Evolutionary conservation across 2,329 filamentous ascomycete species (phyloP).

Genomic region (Fusarium sp.): DNA sequence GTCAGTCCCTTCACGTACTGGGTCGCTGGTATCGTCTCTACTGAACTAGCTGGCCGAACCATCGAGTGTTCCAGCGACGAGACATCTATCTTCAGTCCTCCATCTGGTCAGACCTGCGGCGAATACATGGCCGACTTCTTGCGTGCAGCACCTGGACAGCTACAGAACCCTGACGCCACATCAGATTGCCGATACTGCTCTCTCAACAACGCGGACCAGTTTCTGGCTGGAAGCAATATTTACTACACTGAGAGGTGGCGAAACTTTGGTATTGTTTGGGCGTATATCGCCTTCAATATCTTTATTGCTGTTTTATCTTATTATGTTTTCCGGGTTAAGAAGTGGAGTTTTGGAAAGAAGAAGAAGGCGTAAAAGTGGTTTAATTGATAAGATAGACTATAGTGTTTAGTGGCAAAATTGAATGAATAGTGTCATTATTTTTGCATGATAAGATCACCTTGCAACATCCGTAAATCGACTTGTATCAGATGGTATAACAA

Average conservation of each 20-base stretch:
- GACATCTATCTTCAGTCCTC: constrained; percentile 72
- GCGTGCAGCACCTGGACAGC: constrained; percentile 48
- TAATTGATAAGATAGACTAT: too few relatives aligned
- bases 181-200: constrained; percentile 31
- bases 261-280: constrained; percentile 38
- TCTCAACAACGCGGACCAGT: constrained; percentile 27
- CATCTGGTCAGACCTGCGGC: constrained; percentile 57
- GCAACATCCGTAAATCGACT: too few relatives aligned
- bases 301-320: constrained; percentile 29
- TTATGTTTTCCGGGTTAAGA: constrained; percentile 40
- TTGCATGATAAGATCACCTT: too few relatives aligned
- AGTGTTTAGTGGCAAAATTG: too few relatives aligned
- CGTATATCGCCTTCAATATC: constrained; percentile 37
- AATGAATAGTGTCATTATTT: too few relatives aligned
- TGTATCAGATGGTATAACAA: not conserved
- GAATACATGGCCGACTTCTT: constrained; percentile 70
- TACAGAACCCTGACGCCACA: constrained; percentile 33
- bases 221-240: constrained; percentile 32
- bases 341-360: constrained; percentile 40
- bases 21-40: constrained; percentile 67
- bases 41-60: constrained; percentile 27
- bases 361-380: constrained; percentile 22
- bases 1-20: constrained; percentile 74
- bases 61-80: constrained; percentile 66
- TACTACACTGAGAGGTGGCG: constrained; percentile 38